Conservation (phyloP, 2,329 filamentous ascomycete species). For the Calycina herbarum region DNA sequence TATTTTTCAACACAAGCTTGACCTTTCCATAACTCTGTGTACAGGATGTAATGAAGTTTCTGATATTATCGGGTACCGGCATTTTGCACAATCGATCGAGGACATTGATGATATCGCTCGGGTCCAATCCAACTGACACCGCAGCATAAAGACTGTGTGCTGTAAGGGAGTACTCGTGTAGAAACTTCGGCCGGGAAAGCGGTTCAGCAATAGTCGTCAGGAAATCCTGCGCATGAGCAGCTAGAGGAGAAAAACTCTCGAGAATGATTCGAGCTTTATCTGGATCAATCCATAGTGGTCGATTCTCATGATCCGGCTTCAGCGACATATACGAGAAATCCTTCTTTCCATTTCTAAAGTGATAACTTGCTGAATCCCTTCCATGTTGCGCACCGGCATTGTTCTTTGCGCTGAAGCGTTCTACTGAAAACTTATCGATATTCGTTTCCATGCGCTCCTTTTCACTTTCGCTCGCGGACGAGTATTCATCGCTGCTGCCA, state of each 20-base stretch:
- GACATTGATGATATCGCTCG: slow-evolving; percentile 85
- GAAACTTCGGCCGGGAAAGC: slow-evolving; percentile 80
- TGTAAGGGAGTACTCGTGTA: slow-evolving; percentile 92
- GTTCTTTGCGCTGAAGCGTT: slow-evolving; percentile 32
- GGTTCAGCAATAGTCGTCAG: slow-evolving; percentile 95
- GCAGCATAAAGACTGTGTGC: slow-evolving; percentile 93
- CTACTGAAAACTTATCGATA: slow-evolving; percentile 57
- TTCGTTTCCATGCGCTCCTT: slow-evolving; percentile 43
- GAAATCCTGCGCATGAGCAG: slow-evolving; percentile 87
- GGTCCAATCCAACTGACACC: slow-evolving; percentile 88
- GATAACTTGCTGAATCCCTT: slow-evolving; percentile 38
- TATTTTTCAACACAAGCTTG: slow-evolving; percentile 91
- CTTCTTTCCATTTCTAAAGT: slow-evolving; percentile 34
- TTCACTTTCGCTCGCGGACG: slow-evolving; percentile 42
- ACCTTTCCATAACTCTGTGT: slow-evolving; percentile 94
- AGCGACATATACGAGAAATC: slow-evolving; percentile 79
- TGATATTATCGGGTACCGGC: slow-evolving; percentile 76
- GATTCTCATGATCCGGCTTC: slow-evolving; percentile 85
- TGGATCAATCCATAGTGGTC: slow-evolving; percentile 93
- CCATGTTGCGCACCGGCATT: slow-evolving; percentile 10
- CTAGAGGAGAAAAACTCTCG: slow-evolving; percentile 89
- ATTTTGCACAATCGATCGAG: slow-evolving; percentile 89
- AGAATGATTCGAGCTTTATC: slow-evolving; percentile 83
- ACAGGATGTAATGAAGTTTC: slow-evolving; percentile 71
- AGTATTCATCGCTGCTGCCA: slow-evolving; percentile 51